These are phyloP conservation scores for Ceratocystis alfenasii DNA, from an alignment of 2,329 filamentous ascomycete genomes.

Conservation along the genomic window DNA sequence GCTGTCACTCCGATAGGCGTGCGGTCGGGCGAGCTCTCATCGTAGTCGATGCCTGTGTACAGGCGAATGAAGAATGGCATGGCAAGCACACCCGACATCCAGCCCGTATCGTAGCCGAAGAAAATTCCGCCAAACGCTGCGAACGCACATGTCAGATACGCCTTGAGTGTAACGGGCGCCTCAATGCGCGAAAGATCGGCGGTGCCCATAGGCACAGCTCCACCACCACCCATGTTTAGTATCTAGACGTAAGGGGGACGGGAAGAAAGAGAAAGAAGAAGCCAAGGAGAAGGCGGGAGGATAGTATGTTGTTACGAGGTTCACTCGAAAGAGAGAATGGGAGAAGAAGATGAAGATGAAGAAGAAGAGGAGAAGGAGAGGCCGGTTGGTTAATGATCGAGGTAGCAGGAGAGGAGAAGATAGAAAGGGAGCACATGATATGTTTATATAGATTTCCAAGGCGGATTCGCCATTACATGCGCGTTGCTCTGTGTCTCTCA, in stretches of 20 bases:
- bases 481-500: background rate
- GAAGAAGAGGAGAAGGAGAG: background rate
- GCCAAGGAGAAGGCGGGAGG: background rate
- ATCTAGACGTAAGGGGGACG: background rate
- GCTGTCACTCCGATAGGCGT: constrained; percentile 30
- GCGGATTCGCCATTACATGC: background rate
- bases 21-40: constrained; percentile 36
- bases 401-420: background rate
- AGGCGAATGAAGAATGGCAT: constrained; percentile 39
- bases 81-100: constrained; percentile 55
- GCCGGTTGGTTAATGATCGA: background rate
- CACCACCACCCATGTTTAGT: constrained; percentile 19
- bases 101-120: constrained; percentile 69
- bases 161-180: constrained; percentile 56
- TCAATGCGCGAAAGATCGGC: constrained; percentile 49
- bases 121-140: constrained; percentile 63
- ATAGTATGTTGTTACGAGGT: background rate
- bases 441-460: constrained; percentile 8
- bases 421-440: constrained; percentile 2
- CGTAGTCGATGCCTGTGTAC: constrained; percentile 29
- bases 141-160: constrained; percentile 58
- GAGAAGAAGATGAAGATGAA: background rate
- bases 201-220: constrained; percentile 26
- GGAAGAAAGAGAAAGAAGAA: background rate
- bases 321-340: background rate